Conservation (phyloP, 1,139 yeast species). For the Tardiomyces digboiensis region DNA sequence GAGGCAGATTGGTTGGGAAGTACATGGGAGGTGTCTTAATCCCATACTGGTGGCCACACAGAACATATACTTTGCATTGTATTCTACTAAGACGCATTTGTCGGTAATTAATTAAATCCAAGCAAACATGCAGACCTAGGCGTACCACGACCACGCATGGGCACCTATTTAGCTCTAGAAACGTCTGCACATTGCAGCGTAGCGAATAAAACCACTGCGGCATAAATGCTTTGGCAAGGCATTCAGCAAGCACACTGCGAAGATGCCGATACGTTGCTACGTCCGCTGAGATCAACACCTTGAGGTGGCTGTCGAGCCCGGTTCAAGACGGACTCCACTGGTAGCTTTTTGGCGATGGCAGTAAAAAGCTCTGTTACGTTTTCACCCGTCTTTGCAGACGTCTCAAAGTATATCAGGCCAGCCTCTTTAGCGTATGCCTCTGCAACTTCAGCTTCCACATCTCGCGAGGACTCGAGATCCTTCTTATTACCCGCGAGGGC, state of each 20-base stretch:
- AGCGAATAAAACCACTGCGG: too few species aligned
- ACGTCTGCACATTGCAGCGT: too few species aligned
- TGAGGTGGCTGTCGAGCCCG: slow-evolving; percentile 20
- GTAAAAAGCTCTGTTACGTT: slow-evolving; percentile 75
- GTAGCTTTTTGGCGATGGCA: slow-evolving; percentile 51
- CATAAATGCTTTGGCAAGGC: slow-evolving; percentile 2
- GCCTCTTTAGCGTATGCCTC: slow-evolving; percentile 59
- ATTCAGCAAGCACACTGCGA: slow-evolving; percentile 24
- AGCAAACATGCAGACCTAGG: too few species aligned
- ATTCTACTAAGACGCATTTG: too few species aligned
- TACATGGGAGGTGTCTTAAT: background rate
- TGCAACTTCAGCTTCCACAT: slow-evolving; percentile 46
- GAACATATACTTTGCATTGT: too few species aligned
- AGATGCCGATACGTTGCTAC: slow-evolving; percentile 14
- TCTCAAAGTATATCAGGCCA: slow-evolving; percentile 76
- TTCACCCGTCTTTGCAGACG: slow-evolving; percentile 87
- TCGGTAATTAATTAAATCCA: too few species aligned
- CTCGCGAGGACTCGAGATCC: slow-evolving; percentile 52
- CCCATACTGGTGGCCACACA: too few species aligned
- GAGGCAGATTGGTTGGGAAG: slow-evolving; percentile 17
- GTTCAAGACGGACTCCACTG: slow-evolving; percentile 23
- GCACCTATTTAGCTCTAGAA: too few species aligned
- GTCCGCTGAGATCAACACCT: slow-evolving; percentile 25
- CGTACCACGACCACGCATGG: too few species aligned
- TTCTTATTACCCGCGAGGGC: slow-evolving; percentile 78